Percentiles rank a stretch among this genome's conserved stretches.
These are phyloP conservation scores for Rhododendron vialii DNA, from an alignment of 148 eudicot genomes.

Conservation along the genomic window DNA sequence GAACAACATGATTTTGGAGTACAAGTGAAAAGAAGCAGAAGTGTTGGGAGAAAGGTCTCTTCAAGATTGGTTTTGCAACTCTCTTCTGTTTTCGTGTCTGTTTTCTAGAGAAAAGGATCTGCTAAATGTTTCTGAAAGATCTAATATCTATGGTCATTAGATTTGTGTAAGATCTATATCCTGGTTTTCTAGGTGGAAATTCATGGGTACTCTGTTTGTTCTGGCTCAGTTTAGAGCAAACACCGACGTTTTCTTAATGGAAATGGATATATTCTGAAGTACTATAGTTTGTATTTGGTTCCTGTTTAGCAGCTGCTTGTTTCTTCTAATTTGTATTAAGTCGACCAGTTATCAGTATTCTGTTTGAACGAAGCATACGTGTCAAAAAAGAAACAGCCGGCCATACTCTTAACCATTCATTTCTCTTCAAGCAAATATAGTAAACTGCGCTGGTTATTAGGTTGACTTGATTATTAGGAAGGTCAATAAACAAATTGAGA, in stretches of 20 bases:
- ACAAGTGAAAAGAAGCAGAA: slow-evolving; percentile 42
- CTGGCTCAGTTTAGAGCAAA: not conserved
- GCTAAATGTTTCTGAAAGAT: not conserved
- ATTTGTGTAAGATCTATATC: not conserved
- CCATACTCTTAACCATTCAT: not conserved
- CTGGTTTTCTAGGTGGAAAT: not conserved
- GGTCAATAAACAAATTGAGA: too few species aligned
- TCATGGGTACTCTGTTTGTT: not conserved
- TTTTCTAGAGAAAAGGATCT: not conserved
- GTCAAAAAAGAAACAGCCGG: not conserved
- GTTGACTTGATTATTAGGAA: too few species aligned
- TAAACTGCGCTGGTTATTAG: too few species aligned
- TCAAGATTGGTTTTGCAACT: not conserved
- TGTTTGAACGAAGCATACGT: not conserved
- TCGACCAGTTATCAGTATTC: not conserved
- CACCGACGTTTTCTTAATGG: not conserved
- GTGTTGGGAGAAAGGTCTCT: not conserved
- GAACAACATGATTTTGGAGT: slow-evolving; percentile 98
- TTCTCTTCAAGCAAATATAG: too few species aligned
- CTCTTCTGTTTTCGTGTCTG: not conserved
- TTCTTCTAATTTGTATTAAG: not conserved
- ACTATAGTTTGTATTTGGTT: not conserved
- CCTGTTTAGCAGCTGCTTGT: not conserved
- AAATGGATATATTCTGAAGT: not conserved
- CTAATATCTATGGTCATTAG: not conserved